These are phyloP conservation scores for Dactylonectria macrodidyma DNA, from an alignment of 2,329 filamentous ascomycete genomes.

Conservation along the genomic window DNA sequence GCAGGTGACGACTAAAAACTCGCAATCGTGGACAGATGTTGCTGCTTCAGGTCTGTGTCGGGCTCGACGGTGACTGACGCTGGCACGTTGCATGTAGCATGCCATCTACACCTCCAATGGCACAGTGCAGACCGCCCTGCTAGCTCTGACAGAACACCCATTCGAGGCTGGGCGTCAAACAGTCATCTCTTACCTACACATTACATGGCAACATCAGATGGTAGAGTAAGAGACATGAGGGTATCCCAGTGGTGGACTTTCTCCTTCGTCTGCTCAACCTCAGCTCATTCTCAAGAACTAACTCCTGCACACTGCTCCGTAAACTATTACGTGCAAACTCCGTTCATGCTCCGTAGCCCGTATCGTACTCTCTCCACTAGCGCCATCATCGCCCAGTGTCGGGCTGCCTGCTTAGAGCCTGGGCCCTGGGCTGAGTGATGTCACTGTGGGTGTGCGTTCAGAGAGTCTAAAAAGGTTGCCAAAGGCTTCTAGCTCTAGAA, in stretches of 20 bases:
- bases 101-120: not conserved
- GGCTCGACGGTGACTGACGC: not conserved
- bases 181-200: not conserved
- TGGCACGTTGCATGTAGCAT: not conserved
- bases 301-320: not conserved
- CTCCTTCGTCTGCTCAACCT: too few species aligned
- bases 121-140: not conserved
- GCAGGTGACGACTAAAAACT: too few species aligned
- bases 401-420: not conserved
- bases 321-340: conserved; percentile 2
- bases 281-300: not conserved
- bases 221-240: not conserved
- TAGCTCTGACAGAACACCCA: not conserved
- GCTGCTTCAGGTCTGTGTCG: not conserved
- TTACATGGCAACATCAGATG: not conserved
- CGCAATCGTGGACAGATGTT: not conserved
- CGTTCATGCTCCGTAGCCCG: not conserved
- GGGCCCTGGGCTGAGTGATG: conserved; percentile 33
- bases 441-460: conserved; percentile 38
- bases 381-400: conserved; percentile 20
- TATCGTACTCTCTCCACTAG: conserved; percentile 24
- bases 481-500: not conserved
- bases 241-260: too few species aligned
- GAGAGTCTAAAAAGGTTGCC: not conserved
- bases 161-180: not conserved